Evolutionary conservation across 345 rosid species (phyloP).

Genomic region (Dipteronia sinensis): DNA sequence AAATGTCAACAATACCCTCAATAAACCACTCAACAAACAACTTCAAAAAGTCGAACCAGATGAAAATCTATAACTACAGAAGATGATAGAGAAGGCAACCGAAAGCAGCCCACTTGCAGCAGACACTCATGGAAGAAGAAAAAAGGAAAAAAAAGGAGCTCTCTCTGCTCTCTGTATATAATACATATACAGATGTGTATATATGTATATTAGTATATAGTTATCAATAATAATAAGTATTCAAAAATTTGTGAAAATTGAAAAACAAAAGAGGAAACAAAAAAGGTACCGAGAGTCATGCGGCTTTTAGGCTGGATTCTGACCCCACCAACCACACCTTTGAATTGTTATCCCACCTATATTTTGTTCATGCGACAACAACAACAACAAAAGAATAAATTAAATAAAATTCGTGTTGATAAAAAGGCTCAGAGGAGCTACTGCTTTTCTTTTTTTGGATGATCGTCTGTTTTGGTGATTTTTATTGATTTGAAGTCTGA

Average conservation of each 20-base stretch:
- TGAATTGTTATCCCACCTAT: not conserved
- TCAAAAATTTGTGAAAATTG: not conserved
- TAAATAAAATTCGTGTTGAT: not conserved
- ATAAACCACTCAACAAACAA: too few relatives aligned
- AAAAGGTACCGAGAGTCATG: slow-evolving; percentile 31
- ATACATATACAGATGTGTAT: not conserved
- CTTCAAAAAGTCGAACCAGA: not conserved
- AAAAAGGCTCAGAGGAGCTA: slow-evolving; percentile 8
- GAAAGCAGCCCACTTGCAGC: not conserved
- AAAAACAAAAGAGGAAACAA: slow-evolving; percentile 1
- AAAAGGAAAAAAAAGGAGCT: too few relatives aligned
- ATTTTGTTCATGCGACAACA: not conserved
- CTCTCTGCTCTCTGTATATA: not conserved
- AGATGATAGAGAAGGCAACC: not conserved
- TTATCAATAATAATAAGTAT: not conserved
- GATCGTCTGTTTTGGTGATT: slow-evolving; percentile 23
- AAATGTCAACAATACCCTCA: not conserved
- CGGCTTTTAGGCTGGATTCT: slow-evolving; percentile 69
- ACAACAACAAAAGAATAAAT: not conserved
- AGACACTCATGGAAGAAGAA: not conserved
- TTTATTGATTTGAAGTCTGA: slow-evolving; percentile 61
- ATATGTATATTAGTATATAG: too few relatives aligned
- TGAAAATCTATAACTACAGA: not conserved
- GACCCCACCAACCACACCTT: slow-evolving; percentile 32
- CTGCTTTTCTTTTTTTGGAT: slow-evolving; percentile 4